Evolutionary conservation across 805 yeast genomes (phyloP).

Genomic region (Novakomyces olei): DNA sequence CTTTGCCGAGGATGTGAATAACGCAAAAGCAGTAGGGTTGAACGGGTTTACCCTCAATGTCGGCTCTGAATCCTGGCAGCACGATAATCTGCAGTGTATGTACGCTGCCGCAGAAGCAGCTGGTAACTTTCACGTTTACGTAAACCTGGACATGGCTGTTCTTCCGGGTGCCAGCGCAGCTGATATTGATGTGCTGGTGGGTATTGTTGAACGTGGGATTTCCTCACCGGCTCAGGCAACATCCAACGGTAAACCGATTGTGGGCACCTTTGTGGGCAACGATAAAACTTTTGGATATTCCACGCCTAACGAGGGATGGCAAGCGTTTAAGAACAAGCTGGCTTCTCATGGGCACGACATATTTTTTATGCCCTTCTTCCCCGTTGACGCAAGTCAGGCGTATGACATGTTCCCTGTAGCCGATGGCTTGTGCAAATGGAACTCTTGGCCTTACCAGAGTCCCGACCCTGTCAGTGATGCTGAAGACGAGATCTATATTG

Average conservation of each 20-base stretch:
- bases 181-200: not conserved
- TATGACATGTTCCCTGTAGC: constrained; percentile 2
- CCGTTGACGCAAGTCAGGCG: constrained; percentile 3
- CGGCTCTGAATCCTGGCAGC: constrained; percentile 3
- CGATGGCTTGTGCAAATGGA: constrained; percentile 6
- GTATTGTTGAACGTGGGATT: not conserved
- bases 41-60: constrained; percentile 3
- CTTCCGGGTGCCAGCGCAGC: not conserved
- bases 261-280: constrained; percentile 2
- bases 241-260: not conserved
- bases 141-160: constrained; percentile 2
- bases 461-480: not conserved
- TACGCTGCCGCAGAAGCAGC: constrained; percentile 2
- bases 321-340: not conserved
- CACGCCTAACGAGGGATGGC: not conserved
- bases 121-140: not conserved
- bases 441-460: constrained; percentile 5
- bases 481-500: not conserved
- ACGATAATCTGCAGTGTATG: not conserved
- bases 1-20: not conserved
- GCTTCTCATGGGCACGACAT: not conserved
- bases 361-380: constrained; percentile 5
- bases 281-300: not conserved
- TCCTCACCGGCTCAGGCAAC: not conserved
- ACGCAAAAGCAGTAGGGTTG: not conserved